Evolutionary conservation across 768 basidiomycete genomes (phyloP), one percentile per base, ranked within the genome.

Genomic region (Amanita thiersii): DNA sequence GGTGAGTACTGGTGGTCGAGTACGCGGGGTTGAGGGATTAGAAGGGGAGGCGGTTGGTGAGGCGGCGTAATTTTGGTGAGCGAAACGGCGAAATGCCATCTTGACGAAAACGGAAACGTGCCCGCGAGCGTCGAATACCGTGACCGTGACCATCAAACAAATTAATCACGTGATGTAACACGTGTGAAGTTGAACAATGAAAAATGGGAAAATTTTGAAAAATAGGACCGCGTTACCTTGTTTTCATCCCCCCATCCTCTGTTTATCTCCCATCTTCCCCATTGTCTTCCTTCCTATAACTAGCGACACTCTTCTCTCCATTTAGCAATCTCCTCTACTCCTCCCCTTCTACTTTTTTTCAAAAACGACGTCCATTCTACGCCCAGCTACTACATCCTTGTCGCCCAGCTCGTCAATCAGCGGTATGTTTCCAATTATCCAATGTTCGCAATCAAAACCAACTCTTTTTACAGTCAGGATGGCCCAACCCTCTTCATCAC

Each of bases 401-500:
- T 86, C 86, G 74, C 82, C 86, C 44, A 70, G 68, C 59, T 69
- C 69, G 47, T 73, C 71, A 48, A 65, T 70, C 50, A 72, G 70
- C 63, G 66, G 70, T 72, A 49, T 42, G 61, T 58, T 35, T 11
- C 29, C 38, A 40, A 38, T 47, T 49, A 25, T 18, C 33, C 12
- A 42, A 21, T 14, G 35, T 39, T 39, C 33, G n/a, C 39, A n/a
- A 39, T 24, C 19, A 42, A 20, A 42, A 37, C 25, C 38, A 41
- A 39, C 46, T 55, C 30, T 40, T 14, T 24, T 20, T 48, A 73
- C 70, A 79, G 79, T 76, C 65, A 83, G 82, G 71, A 90, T 90
- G 86, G 86, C 86, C 47, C 78, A 86, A 63, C 86, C 86, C 40
- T 86, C 85, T 21, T 86, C 86, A 18, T 88, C 86, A 21, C 86